Evolutionary conservation across 2,329 filamentous ascomycete species (phyloP).

Genomic region (Cytospora chrysosperma): DNA sequence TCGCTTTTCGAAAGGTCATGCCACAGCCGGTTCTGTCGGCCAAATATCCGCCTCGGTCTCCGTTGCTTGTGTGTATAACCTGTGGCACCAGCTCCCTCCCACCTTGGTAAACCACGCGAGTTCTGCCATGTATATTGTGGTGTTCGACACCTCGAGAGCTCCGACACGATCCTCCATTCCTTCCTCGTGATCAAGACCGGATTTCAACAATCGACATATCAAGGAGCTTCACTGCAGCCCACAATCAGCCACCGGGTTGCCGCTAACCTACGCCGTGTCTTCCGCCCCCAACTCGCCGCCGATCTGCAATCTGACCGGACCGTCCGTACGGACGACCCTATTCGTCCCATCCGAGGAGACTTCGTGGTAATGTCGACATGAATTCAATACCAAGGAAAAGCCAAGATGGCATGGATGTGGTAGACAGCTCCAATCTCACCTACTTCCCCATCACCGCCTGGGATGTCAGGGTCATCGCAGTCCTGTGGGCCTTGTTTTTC

Average conservation of each 20-base stretch:
- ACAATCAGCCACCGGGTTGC: slow-evolving; percentile 1
- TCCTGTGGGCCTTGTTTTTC: slow-evolving; percentile 22
- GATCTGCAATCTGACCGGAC: slow-evolving; percentile 7
- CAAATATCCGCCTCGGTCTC: not conserved
- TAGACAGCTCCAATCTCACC: slow-evolving; percentile 5
- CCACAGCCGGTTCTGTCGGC: not conserved
- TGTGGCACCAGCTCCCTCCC: not conserved
- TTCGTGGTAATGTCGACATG: slow-evolving; percentile 15
- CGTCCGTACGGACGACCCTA: slow-evolving; percentile 7
- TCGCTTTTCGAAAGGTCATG: not conserved
- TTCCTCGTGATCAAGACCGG: not conserved
- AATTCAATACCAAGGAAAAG: slow-evolving; percentile 15
- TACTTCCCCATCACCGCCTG: slow-evolving; percentile 20
- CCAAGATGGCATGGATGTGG: slow-evolving; percentile 9
- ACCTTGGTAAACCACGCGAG: not conserved
- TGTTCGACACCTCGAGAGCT: not conserved
- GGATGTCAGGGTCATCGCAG: slow-evolving; percentile 21
- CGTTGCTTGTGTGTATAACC: not conserved
- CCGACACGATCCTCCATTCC: not conserved
- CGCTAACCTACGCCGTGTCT: not conserved
- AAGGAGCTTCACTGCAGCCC: not conserved
- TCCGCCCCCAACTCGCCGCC: not conserved
- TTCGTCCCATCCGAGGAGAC: not conserved
- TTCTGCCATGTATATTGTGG: not conserved
- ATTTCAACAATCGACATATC: not conserved